These are phyloP conservation scores for Neoboletus subvelutipes DNA, from an alignment of 768 basidiomycete species.

Conservation along the genomic window DNA sequence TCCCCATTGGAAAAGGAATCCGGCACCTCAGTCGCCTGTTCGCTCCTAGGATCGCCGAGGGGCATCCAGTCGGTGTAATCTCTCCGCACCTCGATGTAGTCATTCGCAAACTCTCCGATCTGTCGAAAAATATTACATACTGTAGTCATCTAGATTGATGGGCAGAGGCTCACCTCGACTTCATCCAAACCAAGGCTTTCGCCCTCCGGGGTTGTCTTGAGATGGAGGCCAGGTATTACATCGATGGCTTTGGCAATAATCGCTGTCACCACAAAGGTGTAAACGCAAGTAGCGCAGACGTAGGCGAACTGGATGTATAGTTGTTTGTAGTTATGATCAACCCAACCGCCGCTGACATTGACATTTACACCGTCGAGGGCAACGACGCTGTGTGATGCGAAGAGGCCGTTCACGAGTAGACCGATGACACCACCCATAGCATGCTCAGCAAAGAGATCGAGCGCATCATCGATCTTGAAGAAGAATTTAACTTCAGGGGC, in stretches of 20 bases:
- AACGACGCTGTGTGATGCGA: slow-evolving; percentile 65
- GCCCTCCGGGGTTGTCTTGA: slow-evolving; percentile 53
- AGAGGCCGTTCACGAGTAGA: slow-evolving; percentile 68
- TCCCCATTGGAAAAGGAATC: slow-evolving; percentile 33
- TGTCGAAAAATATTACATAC: slow-evolving; percentile 22
- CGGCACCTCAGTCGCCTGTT: slow-evolving; percentile 5
- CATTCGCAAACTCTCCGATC: slow-evolving; percentile 70
- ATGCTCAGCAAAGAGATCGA: slow-evolving; percentile 92
- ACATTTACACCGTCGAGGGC: slow-evolving; percentile 66
- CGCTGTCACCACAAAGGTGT: slow-evolving; percentile 63
- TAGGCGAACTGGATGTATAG: slow-evolving; percentile 76
- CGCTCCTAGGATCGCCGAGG: slow-evolving; percentile 21
- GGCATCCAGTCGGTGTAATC: slow-evolving; percentile 56
- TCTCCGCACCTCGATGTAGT: slow-evolving; percentile 68
- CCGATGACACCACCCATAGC: slow-evolving; percentile 83
- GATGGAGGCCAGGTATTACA: slow-evolving; percentile 54
- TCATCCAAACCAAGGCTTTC: slow-evolving; percentile 70
- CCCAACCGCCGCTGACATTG: slow-evolving; percentile 59
- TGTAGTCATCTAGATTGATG: neutral
- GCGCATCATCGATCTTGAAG: slow-evolving; percentile 77
- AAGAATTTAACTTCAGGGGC: slow-evolving; percentile 58
- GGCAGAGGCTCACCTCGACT: slow-evolving; percentile 51
- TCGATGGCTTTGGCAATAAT: slow-evolving; percentile 57
- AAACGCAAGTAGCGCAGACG: slow-evolving; percentile 54
- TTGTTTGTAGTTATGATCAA: slow-evolving; percentile 76